A percentile compares a stretch with the other conserved stretches of the same genome.
These are phyloP conservation scores for Capsicum pubescens DNA, from an alignment of 257 asterid species.

Conservation along the genomic window DNA sequence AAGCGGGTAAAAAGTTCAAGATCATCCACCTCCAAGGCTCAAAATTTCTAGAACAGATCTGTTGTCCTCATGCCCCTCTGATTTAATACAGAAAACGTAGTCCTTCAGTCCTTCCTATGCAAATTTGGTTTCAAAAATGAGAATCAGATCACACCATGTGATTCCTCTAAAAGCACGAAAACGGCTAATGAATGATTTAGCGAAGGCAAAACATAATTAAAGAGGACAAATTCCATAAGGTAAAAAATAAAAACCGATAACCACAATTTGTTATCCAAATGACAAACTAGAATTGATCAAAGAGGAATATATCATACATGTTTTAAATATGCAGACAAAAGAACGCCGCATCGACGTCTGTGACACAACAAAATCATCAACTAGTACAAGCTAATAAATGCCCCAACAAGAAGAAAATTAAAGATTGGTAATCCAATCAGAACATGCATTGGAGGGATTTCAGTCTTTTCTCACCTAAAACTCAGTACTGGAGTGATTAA, in stretches of 20 bases:
- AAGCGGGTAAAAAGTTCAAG: no score
- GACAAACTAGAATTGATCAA: neutral
- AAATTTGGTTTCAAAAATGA: no score
- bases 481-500: neutral
- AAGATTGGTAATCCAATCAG: neutral
- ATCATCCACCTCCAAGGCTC: no score
- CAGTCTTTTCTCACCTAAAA: neutral
- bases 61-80: neutral
- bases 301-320: neutral
- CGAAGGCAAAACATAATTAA: neutral
- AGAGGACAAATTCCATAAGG: neutral
- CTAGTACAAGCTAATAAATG: neutral
- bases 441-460: conserved; percentile 16
- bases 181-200: neutral
- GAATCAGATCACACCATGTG: neutral
- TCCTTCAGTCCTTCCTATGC: neutral
- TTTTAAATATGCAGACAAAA: neutral
- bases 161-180: neutral
- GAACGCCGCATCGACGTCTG: neutral
- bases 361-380: neutral
- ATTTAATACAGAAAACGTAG: neutral
- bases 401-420: neutral
- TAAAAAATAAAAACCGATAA: neutral
- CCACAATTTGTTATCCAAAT: neutral
- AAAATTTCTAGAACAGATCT: neutral